Evolutionary conservation across 257 asterid genomes (phyloP), one percentile per base, ranked within the genome.

Genomic region (Cinchona pubescens): DNA sequence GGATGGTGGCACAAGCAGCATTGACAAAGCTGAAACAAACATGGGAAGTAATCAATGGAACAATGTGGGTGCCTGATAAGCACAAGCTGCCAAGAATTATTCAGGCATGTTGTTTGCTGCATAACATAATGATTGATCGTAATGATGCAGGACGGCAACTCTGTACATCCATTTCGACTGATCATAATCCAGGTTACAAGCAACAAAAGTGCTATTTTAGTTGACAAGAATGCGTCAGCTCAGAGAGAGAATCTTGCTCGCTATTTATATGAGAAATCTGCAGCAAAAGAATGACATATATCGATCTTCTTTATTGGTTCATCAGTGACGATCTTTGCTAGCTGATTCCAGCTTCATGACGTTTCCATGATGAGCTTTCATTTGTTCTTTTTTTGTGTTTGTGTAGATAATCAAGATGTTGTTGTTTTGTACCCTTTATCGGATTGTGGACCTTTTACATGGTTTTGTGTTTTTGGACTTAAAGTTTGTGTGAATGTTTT

Each of bases 221-320:
- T 40, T 21, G 76, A 77, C 35, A 37, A 69, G 51, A 25, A 46
- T 34, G 79, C 70, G n/a, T 32, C 37, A 5, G 60, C 10, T 68
- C 82, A 51, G 69, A 77, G 85, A 77, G 76, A 81, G 69, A 81
- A 59, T 56, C 79, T 81, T 59, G 85, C 82, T 32, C 82, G 68
- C n/a, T 74, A 53, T 67, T 71, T 81, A 46, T 67, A 82, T n/a
- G 67, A 63, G 60, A 76, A 72, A 19, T 45, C 60, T 32, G 55
- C 73, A 69, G 25, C 62, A 21, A 46, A 46, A 46, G 53, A 13
- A 14, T 46, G 15, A 21, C 53, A 46, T 13, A 13, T 15, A 46
- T 38, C 42, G 42, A 38, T 38, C 42, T 38, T 8, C 42, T 38
- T 38, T 38, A 38, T 38, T 38, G 42, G 5, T 8, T 38, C 42